Base-by-base conservation (phyloP, 169 alveolate species). In the Eimeria falciformis region DNA sequence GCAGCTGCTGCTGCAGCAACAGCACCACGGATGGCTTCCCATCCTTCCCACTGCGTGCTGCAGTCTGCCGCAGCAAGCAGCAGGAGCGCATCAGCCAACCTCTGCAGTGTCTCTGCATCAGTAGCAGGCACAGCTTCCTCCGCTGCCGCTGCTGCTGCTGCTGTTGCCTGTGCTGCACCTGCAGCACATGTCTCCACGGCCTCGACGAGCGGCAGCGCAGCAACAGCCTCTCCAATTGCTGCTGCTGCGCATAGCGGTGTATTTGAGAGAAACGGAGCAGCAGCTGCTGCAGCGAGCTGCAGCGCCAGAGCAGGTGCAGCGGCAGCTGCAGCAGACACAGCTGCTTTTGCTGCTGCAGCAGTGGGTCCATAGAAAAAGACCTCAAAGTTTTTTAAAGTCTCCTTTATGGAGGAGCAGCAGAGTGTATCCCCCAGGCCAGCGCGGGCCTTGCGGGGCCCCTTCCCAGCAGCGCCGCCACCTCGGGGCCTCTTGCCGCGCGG, bases 261-360 rank as follows among this genome's bases (percentile, higher is more conserved):
- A 17, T 46, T 46, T 14, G 86, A 77, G 50, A 77, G 18, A 53
- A 77, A 77, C 25, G 86, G 86, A 9, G 69, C 86, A 23, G 86
- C 86, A 43, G 86, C 86, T 77, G 86, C 86, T 47, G 86, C 86
- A 46, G 86, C 86, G n/a, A 77, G 86, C 9, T 77, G 86, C 25
- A 45, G 6, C 23, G 66, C 86, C 12, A 53, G 46, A n/a, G 46
- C 86, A 77, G 86, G 86, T 14, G 83, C 83, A 45, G 69, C 86
- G 43, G 62, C 69, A 77, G 86, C 86, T 46, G 86, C 86, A 77
- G 66, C 86, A 46, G 86, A 62, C 5, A 77, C 68, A 21, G 47
- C 86, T 29, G 69, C 86, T 14, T 77, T 77, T n/a, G 66, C 86
- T 47, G 68, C 62, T 77, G 86, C 86, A 4, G 86, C 62, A n/a